Base-by-base conservation (phyloP, 2,329 filamentous ascomycete genomes). In the Ceratocystis cubensis region DNA sequence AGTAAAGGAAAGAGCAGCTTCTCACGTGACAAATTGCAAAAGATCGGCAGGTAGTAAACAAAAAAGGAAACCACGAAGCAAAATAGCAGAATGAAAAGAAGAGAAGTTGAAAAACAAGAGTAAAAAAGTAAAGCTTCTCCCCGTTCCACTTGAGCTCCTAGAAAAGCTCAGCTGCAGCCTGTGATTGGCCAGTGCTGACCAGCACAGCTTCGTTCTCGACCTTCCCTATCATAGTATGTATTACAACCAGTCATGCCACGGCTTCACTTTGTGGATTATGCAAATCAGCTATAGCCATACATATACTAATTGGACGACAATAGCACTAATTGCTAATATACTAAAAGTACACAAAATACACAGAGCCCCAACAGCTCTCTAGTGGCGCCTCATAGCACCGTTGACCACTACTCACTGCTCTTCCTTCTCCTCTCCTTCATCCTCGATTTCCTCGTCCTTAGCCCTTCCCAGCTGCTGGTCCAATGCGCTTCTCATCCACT, bases 401-500 rank as follows among this genome's bases (percentile, higher is more conserved):
- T 50, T 15, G 20, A 41, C 37, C 15, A 15, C 53, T 64, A 20
- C n/a, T 30, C n/a, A 22, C 20, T 59, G 37, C n/a, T 67, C 65
- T 3, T 61, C 50, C 4, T 61, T 20, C 22, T 64, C 22, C 22
- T 33, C 28, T 22, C 0, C 22, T 44, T 53, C 17, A 17, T 67
- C n/a, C 50, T 64, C 8, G 10, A 25, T 41, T 28, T 20, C 15
- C 61, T 10, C 5, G 5, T 2, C 13, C 22, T 62, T 17, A 13
- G 25, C 63, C 28, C 53, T 48, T 22, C 41, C 59, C 64, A 61
- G 25, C 56, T 61, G 62, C 22, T 30, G 20, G 62, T 75, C 73
- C 59, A 83, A 70, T 15, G 76, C 76, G 22, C 71, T 71, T 65
- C 79, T 76, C 73, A 85, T 66, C 93, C 93, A 97, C 50, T 84